Evolutionary conservation across 2,329 filamentous ascomycete species (phyloP).

Genomic region (Curvularia hawaiiensis): DNA sequence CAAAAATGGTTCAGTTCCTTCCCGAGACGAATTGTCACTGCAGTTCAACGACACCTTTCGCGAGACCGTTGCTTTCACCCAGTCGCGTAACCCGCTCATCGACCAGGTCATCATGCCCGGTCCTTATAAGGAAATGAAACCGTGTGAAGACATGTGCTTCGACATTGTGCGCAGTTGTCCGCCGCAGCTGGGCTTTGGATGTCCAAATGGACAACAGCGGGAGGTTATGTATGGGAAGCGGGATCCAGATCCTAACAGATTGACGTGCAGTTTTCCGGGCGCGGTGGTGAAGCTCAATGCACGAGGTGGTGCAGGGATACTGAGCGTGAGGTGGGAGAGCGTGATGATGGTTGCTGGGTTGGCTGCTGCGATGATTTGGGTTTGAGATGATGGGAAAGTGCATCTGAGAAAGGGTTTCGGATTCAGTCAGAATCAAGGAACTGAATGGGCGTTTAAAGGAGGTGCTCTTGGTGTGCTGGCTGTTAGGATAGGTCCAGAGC

Average conservation of each 20-base stretch:
- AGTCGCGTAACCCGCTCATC: constrained; percentile 73
- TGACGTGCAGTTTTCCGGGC: constrained; percentile 50
- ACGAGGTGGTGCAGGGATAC: not conserved
- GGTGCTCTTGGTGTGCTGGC: not conserved
- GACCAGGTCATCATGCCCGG: constrained; percentile 76
- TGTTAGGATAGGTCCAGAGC: not conserved
- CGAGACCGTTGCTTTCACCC: constrained; percentile 52
- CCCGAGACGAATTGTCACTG: constrained; percentile 18
- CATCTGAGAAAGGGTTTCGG: not conserved
- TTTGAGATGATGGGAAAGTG: not conserved
- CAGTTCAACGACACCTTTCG: constrained; percentile 33
- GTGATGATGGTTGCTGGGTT: not conserved
- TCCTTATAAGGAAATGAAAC: constrained; percentile 91
- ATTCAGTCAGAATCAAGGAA: not conserved
- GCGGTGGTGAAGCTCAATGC: constrained; percentile 47
- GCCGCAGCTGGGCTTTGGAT: constrained; percentile 73
- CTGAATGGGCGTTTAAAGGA: not conserved
- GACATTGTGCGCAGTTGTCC: constrained; percentile 86
- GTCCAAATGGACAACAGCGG: constrained; percentile 58
- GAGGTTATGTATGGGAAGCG: constrained; percentile 34
- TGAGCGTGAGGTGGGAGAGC: not conserved
- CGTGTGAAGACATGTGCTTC: constrained; percentile 88
- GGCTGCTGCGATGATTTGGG: not conserved
- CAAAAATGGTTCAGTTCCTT: constrained; percentile 64
- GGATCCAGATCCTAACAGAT: constrained; percentile 13